Conservation (phyloP, 1,284 basidiomycete species). For the Coniophora puteana region DNA sequence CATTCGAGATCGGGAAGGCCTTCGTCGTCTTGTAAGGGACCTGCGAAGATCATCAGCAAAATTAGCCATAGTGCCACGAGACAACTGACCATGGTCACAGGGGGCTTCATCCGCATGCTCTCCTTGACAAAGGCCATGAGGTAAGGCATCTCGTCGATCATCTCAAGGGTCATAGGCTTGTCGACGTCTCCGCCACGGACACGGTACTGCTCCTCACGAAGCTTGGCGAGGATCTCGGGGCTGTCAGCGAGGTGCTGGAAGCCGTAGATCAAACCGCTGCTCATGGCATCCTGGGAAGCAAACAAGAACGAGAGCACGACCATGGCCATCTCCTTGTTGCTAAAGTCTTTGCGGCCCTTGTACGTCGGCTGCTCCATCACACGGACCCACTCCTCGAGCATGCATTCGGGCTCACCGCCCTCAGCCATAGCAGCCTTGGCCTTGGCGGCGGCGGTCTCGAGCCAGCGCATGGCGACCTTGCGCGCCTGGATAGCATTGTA, state of each 20-base stretch:
- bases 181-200: constrained; percentile 81
- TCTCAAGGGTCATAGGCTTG: constrained; percentile 82
- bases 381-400: constrained; percentile 91
- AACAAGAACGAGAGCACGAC: constrained; percentile 96
- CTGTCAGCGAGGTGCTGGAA: constrained; percentile 97
- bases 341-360: constrained; percentile 86
- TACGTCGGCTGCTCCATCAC: constrained; percentile 68
- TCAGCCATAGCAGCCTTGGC: constrained; percentile 85
- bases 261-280: constrained; percentile 86
- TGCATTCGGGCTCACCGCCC: constrained; percentile 82
- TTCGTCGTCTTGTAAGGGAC: constrained; percentile 92
- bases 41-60: constrained; percentile 33
- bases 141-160: constrained; percentile 92
- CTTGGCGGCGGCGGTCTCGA: constrained; percentile 75
- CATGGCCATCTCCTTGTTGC: constrained; percentile 94
- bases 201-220: constrained; percentile 88
- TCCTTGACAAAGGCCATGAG: constrained; percentile 92
- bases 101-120: constrained; percentile 86
- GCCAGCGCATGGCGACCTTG: constrained; percentile 84
- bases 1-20: constrained; percentile 85
- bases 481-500: constrained; percentile 94
- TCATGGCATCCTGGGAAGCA: constrained; percentile 98
- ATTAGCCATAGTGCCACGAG: neutral
- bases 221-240: constrained; percentile 86
- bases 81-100: constrained; percentile 81